Evolutionary conservation across 2,329 filamentous ascomycete genomes (phyloP).

Genomic region (Aspergillus floridensis): DNA sequence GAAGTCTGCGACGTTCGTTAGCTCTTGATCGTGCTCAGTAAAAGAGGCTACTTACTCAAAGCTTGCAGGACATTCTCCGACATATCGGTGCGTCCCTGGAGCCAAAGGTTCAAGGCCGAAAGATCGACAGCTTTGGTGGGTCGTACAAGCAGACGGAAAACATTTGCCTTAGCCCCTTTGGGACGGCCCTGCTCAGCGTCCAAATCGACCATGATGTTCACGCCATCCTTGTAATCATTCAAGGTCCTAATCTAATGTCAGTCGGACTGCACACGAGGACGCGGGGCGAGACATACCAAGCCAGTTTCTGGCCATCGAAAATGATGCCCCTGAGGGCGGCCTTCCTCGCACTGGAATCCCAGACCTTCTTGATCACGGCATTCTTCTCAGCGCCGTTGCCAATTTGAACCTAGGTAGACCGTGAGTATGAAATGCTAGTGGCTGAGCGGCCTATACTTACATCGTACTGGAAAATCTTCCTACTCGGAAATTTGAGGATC

Average conservation of each 20-base stretch:
- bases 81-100: constrained; percentile 59
- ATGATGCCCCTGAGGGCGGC: constrained; percentile 62
- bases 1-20: constrained; percentile 56
- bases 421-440: background rate
- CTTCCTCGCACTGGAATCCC: constrained; percentile 64
- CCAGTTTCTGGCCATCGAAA: constrained; percentile 79
- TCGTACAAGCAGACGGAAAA: constrained; percentile 61
- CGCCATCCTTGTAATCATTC: constrained; percentile 41
- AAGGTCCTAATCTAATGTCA: constrained; percentile 36
- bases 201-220: constrained; percentile 66
- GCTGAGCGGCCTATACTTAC: constrained; percentile 51
- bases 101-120: constrained; percentile 62
- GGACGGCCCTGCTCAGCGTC: constrained; percentile 61
- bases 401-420: constrained; percentile 58
- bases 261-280: constrained; percentile 31
- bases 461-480: constrained; percentile 78
- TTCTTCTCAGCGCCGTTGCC: constrained; percentile 63
- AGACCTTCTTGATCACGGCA: constrained; percentile 71
- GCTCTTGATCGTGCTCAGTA: background rate
- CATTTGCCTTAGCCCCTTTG: constrained; percentile 37
- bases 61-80: constrained; percentile 70
- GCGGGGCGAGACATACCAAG: constrained; percentile 61
- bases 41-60: constrained; percentile 57
- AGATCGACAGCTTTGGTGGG: constrained; percentile 69
- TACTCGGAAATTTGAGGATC: constrained; percentile 59